Evolutionary conservation across 441 rosid genomes (phyloP), one percentile per base, ranked within the genome.

Genomic region (Euphorbia schlechtendalii): DNA sequence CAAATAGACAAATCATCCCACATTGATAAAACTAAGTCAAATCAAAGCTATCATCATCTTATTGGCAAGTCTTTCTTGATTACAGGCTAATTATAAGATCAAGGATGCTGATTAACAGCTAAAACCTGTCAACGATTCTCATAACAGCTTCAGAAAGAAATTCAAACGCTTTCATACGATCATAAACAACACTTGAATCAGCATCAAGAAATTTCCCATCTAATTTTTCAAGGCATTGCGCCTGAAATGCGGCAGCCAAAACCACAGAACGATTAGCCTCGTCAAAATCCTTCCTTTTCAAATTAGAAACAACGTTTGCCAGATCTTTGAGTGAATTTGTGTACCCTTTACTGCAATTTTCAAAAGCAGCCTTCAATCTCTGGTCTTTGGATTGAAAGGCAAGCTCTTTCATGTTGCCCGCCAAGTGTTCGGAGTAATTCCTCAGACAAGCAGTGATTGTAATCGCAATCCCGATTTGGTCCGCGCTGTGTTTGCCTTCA

Each of bases 81-180:
- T 22, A 52, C 27, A 52, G 3, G 21, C 25, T 52, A 20, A 21
- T 20, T 9, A 20, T 22, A 22, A 1, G 3, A 22, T 52, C 6
- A 10, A 52, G 10, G 12, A 1, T 52, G 5, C 20, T 52, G 2
- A 21, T 20, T 21, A 52, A 0, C 11, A 53, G 15, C 30, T 53
- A 53, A 22, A 53, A 53, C 57, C 57, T 53, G 27, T 53, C 57
- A 24, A 53, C 15, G 57, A 53, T 53, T 53, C 57, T 53, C 57
- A 53, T 53, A 22, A 25, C 24, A 53, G 15, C 30, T 53, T 53
- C 30, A 53, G 15, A 53, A 24, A 53, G 57, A 53, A 21, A 25
- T 53, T 25, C 57, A 21, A 8, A 11, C 27, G 11, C 57, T 21
- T 53, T 53, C 57, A 53, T n/a, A n/a, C n/a, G 15, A 21, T 53